Evolutionary conservation across 164 flowering plant species (phyloP).

Genomic region (Nymphaea colorata): DNA sequence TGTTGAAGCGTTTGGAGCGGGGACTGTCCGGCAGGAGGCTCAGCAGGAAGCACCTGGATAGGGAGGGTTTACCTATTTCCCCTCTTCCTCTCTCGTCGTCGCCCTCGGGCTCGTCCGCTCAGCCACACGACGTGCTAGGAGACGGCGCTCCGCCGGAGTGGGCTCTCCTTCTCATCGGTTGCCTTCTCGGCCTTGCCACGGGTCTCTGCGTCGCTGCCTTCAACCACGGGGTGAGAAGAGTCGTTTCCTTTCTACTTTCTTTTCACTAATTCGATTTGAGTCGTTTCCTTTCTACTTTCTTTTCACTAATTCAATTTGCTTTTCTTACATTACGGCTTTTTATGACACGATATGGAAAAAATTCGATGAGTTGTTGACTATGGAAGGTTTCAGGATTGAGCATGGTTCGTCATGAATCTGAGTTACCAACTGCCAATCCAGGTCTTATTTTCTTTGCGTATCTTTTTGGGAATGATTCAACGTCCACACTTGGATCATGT

Average conservation of each 20-base stretch:
- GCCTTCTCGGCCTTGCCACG: conserved; percentile 93
- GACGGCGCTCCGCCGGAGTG: conserved; percentile 94
- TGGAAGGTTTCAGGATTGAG: too few species aligned
- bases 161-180: conserved; percentile 87
- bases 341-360: too few species aligned
- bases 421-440: not conserved
- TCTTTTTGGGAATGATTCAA: not conserved
- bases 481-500: too few species aligned
- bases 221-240: conserved; percentile 53
- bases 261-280: not conserved
- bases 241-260: not conserved
- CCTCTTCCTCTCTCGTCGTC: conserved; percentile 5
- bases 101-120: not conserved
- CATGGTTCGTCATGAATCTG: not conserved
- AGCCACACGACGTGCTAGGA: conserved; percentile 29
- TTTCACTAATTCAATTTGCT: not conserved
- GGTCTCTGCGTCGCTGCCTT: conserved; percentile 90
- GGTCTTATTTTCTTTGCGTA: not conserved
- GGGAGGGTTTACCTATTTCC: not conserved
- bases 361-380: too few species aligned
- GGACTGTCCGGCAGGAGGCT: conserved; percentile 19
- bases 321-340: not conserved
- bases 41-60: conserved; percentile 8
- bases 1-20: conserved; percentile 36
- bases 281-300: not conserved